Percentiles rank a stretch among this genome's conserved stretches.
Evolutionary conservation across 2,329 filamentous ascomycete species (phyloP).

Genomic region (Hymenoscyphus fraxineus): DNA sequence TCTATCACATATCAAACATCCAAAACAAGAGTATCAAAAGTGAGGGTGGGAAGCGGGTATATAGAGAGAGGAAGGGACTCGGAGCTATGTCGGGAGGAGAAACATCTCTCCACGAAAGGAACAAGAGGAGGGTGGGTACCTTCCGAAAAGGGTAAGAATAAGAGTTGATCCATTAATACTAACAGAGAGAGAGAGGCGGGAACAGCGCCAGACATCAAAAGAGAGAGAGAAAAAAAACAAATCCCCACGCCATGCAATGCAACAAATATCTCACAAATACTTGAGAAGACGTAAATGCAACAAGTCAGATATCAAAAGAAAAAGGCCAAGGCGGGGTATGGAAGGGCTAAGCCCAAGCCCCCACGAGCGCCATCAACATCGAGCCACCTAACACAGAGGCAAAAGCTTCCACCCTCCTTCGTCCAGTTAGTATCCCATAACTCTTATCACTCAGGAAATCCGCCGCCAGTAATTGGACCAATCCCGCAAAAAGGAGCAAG

Average conservation of each 20-base stretch:
- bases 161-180: neutral
- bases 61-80: no score
- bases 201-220: neutral
- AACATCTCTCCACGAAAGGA: no score
- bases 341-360: conserved; percentile 52
- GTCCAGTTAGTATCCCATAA: conserved; percentile 55
- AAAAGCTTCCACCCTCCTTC: conserved; percentile 58
- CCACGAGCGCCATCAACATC: conserved; percentile 62
- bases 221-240: neutral
- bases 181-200: neutral
- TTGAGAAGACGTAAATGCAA: neutral
- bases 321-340: neutral
- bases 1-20: no score
- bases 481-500: conserved; percentile 73
- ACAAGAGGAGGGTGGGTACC: no score
- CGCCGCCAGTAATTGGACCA: conserved; percentile 81
- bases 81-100: no score
- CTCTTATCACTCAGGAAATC: conserved; percentile 75
- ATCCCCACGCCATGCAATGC: conserved; percentile 1
- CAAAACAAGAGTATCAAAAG: no score
- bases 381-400: conserved; percentile 56
- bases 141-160: neutral
- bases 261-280: neutral
- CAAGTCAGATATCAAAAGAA: neutral
- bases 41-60: no score